Evolutionary conservation across 1,139 yeast species (phyloP), one percentile per base, ranked within the genome.

Genomic region (Yamadazyma sp.): DNA sequence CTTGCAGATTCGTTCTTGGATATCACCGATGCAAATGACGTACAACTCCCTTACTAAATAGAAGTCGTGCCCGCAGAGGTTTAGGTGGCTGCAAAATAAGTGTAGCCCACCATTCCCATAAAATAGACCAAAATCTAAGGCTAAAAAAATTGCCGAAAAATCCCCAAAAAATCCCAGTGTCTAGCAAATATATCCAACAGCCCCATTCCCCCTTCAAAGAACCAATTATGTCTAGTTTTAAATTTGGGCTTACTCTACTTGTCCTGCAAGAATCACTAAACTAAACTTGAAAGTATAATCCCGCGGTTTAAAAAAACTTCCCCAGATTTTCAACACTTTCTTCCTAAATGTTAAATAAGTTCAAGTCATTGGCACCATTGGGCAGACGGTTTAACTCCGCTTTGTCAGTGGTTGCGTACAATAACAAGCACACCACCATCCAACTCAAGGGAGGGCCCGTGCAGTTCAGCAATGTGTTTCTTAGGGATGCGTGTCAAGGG

Each of bases 401-500:
- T 10, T 31, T 40, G 8, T n/a, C 40, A 2, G 15, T 40, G 8
- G 18, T 28, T 7, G 12, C n/a, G 24, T 53, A 42, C 37, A 47
- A 54, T 42, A 45, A 57, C 31, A 49, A 56, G 11, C 53, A 46
- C 37, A 54, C 61, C 28, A 44, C 59, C 0, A 50, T 64, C 2
- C 38, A 41, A 4, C 42, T 62, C 27, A 15, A 28, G 16, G 49
- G 56, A 16, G 55, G 53, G 7, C 44, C 60, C 0, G 69, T 75
- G 16, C 63, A 69, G 25, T 82, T 73, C 58, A 71, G 72, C 44
- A 78, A 75, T 43, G 59, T 78, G 2, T 83, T 85, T 51, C 64
- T 86, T 28, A 66, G 94, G 46, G 95, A 86, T 52, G 70, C 88
- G 0, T 81, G 87, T 37, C 58, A 61, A 3, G 64, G 79, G 3